phyloP scores from a whole-genome alignment of 768 basidiomycete genomes.

The Dentipellis sp. region DNA sequence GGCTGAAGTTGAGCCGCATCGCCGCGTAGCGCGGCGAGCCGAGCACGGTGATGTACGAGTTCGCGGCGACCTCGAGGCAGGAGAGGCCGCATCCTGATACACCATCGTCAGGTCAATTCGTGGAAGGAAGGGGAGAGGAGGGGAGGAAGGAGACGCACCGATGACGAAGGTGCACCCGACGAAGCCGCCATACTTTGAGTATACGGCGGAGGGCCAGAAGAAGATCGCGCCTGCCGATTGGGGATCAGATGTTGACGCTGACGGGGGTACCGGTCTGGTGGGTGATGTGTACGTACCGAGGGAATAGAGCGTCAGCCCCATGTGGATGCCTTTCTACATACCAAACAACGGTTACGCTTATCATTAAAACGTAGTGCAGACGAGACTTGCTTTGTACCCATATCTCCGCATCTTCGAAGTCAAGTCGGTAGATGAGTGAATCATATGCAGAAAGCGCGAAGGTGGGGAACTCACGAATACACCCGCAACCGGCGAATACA shows the following conservation, averaged over 20 bases:
- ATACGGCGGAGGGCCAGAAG: slow-evolving; percentile 73
- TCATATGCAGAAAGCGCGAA: neutral
- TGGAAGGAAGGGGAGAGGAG: neutral
- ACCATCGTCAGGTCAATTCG: neutral
- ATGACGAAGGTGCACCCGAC: slow-evolving; percentile 68
- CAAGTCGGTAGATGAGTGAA: neutral
- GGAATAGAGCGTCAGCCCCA: slow-evolving; percentile 51
- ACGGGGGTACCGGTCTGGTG: slow-evolving; percentile 16
- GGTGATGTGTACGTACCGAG: slow-evolving; percentile 29
- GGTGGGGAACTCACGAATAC: slow-evolving; percentile 34
- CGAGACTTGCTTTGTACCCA: slow-evolving; percentile 47
- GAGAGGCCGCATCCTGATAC: slow-evolving; percentile 54
- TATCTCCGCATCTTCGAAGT: slow-evolving; percentile 42
- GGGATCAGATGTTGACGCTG: neutral
- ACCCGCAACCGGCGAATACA: slow-evolving; percentile 50
- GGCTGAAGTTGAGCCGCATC: slow-evolving; percentile 69
- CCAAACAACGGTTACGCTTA: neutral
- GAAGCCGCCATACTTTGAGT: slow-evolving; percentile 59
- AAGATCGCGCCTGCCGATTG: slow-evolving; percentile 49
- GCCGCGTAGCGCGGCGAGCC: slow-evolving; percentile 63
- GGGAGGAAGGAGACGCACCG: slow-evolving; percentile 24
- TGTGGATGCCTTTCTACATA: slow-evolving; percentile 46
- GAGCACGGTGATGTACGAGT: slow-evolving; percentile 70
- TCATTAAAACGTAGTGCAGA: neutral
- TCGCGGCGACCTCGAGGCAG: slow-evolving; percentile 64